Conservation (phyloP, 805 yeast genomes). For the Nakazawaea molendinolei region DNA sequence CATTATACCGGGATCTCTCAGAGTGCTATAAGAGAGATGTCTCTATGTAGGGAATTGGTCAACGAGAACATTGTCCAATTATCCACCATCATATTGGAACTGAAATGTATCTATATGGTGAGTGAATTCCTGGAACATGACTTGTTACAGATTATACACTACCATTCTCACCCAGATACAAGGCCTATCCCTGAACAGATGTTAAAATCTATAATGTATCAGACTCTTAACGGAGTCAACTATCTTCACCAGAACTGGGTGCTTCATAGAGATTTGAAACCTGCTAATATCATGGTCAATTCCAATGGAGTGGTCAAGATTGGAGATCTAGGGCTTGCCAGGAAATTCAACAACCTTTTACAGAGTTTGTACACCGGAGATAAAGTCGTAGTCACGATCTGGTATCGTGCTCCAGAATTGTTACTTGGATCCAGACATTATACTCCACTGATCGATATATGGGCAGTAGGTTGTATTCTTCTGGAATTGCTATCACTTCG, state of each 20-base stretch:
- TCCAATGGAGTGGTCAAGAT: conserved; percentile 86
- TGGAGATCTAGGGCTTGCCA: conserved; percentile 90
- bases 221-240: conserved; percentile 84
- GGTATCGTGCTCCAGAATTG: conserved; percentile 94
- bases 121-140: conserved; percentile 97
- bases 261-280: conserved; percentile 90
- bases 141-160: conserved; percentile 86
- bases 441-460: conserved; percentile 84
- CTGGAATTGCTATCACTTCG: conserved; percentile 85
- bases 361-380: conserved; percentile 88
- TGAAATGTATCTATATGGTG: conserved; percentile 87
- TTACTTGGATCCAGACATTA: conserved; percentile 88
- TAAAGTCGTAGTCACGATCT: conserved; percentile 92
- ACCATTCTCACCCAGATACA: conserved; percentile 84
- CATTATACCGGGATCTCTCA: conserved; percentile 95
- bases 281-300: conserved; percentile 96
- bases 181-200: conserved; percentile 72
- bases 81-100: conserved; percentile 79
- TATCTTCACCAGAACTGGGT: conserved; percentile 95
- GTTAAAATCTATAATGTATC: conserved; percentile 85
- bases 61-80: conserved; percentile 77
- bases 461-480: conserved; percentile 95
- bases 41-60: conserved; percentile 79
- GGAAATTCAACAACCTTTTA: conserved; percentile 79
- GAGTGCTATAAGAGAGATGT: conserved; percentile 94